Evolutionary conservation across 768 basidiomycete species (phyloP).

Genomic region (Tricholoma matsutake): DNA sequence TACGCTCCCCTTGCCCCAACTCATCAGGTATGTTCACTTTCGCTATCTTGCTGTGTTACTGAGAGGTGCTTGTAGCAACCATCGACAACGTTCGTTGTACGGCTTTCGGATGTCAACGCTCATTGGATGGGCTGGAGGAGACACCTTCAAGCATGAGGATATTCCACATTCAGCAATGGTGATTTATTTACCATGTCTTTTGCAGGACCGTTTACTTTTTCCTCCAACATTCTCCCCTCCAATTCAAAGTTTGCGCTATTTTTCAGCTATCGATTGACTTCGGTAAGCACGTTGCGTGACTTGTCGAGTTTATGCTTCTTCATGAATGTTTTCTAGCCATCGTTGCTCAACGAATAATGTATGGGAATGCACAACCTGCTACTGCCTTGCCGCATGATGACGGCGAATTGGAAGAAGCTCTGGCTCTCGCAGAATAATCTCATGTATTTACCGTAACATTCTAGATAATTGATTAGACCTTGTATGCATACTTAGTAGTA

Average conservation of each 20-base stretch:
- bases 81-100: constrained; percentile 73
- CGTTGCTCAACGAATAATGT: constrained; percentile 66
- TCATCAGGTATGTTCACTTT: constrained; percentile 55
- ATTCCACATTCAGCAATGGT: not conserved
- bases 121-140: constrained; percentile 81
- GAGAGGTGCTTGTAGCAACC: constrained; percentile 51
- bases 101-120: constrained; percentile 83
- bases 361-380: constrained; percentile 67
- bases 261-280: constrained; percentile 80
- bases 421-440: constrained; percentile 46
- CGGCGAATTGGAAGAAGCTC: constrained; percentile 73
- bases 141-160: constrained; percentile 70
- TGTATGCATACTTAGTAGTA: no score
- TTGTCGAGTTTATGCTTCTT: not conserved
- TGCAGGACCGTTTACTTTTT: constrained; percentile 79
- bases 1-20: constrained; percentile 81
- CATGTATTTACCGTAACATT: not conserved
- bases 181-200: not conserved
- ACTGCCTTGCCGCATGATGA: constrained; percentile 49
- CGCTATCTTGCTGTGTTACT: not conserved
- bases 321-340: constrained; percentile 49
- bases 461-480: not conserved
- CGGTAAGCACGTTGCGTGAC: constrained; percentile 43
- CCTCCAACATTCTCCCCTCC: constrained; percentile 63
- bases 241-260: constrained; percentile 80